Evolutionary conservation across 108 stramenopile genomes (phyloP).

Genomic region (Licmophora abbreviata): DNA sequence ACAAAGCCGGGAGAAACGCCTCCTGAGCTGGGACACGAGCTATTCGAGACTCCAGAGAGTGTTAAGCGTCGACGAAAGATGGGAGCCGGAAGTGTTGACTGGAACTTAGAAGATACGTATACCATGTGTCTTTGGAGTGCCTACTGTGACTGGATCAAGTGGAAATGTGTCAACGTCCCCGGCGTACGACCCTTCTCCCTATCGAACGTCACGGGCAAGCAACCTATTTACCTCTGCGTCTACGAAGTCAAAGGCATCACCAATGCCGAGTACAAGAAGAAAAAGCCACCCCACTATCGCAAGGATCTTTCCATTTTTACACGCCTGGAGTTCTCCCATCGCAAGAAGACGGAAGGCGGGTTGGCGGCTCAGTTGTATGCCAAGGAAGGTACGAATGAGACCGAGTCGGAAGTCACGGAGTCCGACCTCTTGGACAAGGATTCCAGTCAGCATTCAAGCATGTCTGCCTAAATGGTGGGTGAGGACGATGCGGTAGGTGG

Average conservation of each 20-base stretch:
- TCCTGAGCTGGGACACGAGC: conserved; percentile 47
- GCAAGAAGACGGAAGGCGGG: conserved; percentile 18
- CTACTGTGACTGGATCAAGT: conserved; percentile 40
- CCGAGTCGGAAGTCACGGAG: no score
- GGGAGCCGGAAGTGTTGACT: conserved; percentile 46
- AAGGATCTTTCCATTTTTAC: conserved; percentile 27
- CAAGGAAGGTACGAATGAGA: no score
- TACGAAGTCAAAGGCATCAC: conserved; percentile 31
- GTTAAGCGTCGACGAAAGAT: conserved; percentile 33
- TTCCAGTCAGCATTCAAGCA: no score
- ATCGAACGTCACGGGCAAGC: conserved; percentile 34
- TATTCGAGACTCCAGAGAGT: conserved; percentile 43
- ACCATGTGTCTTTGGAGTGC: conserved; percentile 56
- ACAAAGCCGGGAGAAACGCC: conserved; percentile 47
- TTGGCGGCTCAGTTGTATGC: no score
- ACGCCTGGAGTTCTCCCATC: conserved; percentile 32
- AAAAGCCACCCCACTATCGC: conserved; percentile 25
- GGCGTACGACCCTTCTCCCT: conserved; percentile 54
- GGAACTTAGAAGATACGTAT: conserved; percentile 55
- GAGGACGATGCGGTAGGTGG: no score
- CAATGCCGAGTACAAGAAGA: conserved; percentile 31
- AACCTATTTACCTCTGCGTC: conserved; percentile 47
- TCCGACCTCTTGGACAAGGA: no score
- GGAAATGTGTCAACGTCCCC: conserved; percentile 55
- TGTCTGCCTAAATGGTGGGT: no score